These are phyloP conservation scores for Sporopachydermia quercuum DNA, from an alignment of 805 yeast species.

Conservation along the genomic window DNA sequence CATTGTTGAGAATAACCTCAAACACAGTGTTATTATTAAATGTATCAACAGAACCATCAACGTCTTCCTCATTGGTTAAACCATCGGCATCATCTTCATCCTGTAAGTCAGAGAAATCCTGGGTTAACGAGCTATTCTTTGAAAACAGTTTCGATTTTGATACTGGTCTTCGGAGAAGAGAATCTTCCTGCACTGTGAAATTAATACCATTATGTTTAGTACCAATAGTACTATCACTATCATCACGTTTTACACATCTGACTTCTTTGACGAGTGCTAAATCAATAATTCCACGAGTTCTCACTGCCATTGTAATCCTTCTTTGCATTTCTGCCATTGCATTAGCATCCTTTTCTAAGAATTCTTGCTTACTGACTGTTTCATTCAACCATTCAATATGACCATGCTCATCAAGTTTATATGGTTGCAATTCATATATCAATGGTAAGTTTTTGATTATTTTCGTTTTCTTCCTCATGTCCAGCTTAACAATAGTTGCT, in stretches of 20 bases:
- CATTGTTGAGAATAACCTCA: slow-evolving; percentile 33
- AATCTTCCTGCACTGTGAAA: no score
- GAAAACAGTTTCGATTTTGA: neutral
- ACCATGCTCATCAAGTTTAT: slow-evolving; percentile 28
- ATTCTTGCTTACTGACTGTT: slow-evolving; percentile 21
- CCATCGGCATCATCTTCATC: slow-evolving; percentile 15
- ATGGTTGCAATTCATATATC: slow-evolving; percentile 38
- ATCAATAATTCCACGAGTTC: slow-evolving; percentile 50
- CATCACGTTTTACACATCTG: slow-evolving; percentile 13
- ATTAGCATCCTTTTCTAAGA: slow-evolving; percentile 32
- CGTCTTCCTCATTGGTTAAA: slow-evolving; percentile 4
- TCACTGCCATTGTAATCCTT: slow-evolving; percentile 35
- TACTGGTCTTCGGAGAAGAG: no score
- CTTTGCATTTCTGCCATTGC: slow-evolving; percentile 60
- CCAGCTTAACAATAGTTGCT: slow-evolving; percentile 14
- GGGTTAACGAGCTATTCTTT: neutral
- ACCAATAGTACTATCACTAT: slow-evolving; percentile 8
- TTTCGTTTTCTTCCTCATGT: slow-evolving; percentile 12
- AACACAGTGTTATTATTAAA: slow-evolving; percentile 31
- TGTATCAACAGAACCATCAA: slow-evolving; percentile 7
- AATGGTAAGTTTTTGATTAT: slow-evolving; percentile 18
- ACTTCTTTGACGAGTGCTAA: slow-evolving; percentile 33
- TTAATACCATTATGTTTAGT: slow-evolving; percentile 5
- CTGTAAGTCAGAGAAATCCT: slow-evolving; percentile 7
- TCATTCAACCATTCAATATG: slow-evolving; percentile 52